Evolutionary conservation across 1,139 yeast genomes (phyloP).

Genomic region (Kodamaea ohmeri): DNA sequence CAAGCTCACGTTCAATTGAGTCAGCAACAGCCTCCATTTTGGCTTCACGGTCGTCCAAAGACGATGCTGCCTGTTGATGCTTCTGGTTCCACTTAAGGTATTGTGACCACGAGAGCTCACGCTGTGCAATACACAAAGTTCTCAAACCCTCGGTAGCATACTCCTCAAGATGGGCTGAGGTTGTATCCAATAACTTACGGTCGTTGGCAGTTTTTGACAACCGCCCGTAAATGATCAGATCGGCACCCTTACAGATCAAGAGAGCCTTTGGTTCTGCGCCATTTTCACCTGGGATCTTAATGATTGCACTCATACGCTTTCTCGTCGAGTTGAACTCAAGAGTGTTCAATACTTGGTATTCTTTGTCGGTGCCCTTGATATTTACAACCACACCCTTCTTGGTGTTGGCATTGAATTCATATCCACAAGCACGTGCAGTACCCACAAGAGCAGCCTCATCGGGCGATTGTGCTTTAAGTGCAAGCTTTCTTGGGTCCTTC

Average conservation of each 20-base stretch:
- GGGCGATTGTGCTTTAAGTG: slow-evolving; percentile 60
- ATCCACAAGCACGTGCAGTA: slow-evolving; percentile 56
- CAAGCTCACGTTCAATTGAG: slow-evolving; percentile 44
- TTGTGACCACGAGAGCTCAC: slow-evolving; percentile 43
- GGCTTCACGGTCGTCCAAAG: slow-evolving; percentile 43
- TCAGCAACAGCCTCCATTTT: slow-evolving; percentile 49
- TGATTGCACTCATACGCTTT: slow-evolving; percentile 86
- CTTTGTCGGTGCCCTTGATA: slow-evolving; percentile 42
- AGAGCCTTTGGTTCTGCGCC: slow-evolving; percentile 38
- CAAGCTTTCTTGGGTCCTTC: slow-evolving; percentile 32
- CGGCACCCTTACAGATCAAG: slow-evolving; percentile 50
- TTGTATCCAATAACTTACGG: slow-evolving; percentile 28
- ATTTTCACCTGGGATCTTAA: slow-evolving; percentile 49
- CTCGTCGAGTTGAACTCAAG: slow-evolving; percentile 55
- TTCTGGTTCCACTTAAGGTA: slow-evolving; percentile 44
- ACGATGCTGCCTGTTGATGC: slow-evolving; percentile 42
- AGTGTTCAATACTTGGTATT: slow-evolving; percentile 48
- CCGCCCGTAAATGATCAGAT: slow-evolving; percentile 44
- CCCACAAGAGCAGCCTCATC: slow-evolving; percentile 66
- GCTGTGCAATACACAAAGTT: slow-evolving; percentile 47
- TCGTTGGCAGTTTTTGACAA: slow-evolving; percentile 35
- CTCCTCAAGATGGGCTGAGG: slow-evolving; percentile 43
- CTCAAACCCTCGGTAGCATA: slow-evolving; percentile 49
- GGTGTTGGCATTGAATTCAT: slow-evolving; percentile 46
- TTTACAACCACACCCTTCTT: slow-evolving; percentile 45